A percentile compares a stretch with the other conserved stretches of the same genome.
Evolutionary conservation across 2,329 filamentous ascomycete species (phyloP).

Genomic region (Zymoseptoria crescenta): DNA sequence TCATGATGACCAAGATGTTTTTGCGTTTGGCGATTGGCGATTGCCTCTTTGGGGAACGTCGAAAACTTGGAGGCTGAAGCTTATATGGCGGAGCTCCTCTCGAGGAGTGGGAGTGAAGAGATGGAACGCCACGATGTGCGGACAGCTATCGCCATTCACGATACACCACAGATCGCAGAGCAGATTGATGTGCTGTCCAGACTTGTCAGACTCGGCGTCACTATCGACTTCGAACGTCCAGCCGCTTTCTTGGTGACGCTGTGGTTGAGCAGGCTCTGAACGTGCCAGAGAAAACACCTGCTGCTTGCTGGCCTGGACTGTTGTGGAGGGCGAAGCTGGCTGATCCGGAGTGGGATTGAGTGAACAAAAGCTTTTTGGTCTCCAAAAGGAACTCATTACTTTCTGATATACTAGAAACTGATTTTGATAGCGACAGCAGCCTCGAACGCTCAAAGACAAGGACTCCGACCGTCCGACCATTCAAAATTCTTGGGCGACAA

Average conservation of each 20-base stretch:
- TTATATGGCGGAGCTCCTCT: background rate
- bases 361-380: slow-evolving; percentile 24
- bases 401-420: background rate
- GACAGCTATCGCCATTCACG: slow-evolving; percentile 40
- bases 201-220: slow-evolving; percentile 32
- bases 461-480: background rate
- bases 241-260: too few relatives aligned
- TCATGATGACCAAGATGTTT: background rate
- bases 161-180: slow-evolving; percentile 39
- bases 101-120: too few relatives aligned
- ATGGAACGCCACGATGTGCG: slow-evolving; percentile 34
- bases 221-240: slow-evolving; percentile 33
- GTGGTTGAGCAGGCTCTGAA: slow-evolving; percentile 34
- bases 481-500: background rate
- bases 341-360: slow-evolving; percentile 19
- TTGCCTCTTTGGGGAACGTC: background rate
- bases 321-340: slow-evolving; percentile 13
- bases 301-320: slow-evolving; percentile 20
- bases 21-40: background rate
- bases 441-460: background rate
- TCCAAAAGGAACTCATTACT: background rate
- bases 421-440: background rate
- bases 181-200: slow-evolving; percentile 33
- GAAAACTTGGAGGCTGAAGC: background rate
- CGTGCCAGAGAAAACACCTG: slow-evolving; percentile 34